Conservation (phyloP, 345 rosid species). For the Ceriops tagal region DNA sequence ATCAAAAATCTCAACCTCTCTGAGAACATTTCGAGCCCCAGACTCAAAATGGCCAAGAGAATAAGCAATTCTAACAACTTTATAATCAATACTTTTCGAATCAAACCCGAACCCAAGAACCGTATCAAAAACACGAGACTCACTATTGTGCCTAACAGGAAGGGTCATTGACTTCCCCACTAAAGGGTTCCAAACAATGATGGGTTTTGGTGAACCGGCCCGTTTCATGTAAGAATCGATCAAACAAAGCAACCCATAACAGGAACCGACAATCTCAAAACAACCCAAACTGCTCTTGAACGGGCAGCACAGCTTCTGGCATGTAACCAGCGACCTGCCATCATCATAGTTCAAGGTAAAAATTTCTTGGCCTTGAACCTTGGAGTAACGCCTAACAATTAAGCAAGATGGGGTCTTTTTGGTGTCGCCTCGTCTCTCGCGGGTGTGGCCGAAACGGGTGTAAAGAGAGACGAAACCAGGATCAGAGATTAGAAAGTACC, state of each 20-base stretch:
- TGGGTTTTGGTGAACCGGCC: not conserved
- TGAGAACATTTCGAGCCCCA: not conserved
- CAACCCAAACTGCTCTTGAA: slow-evolving; percentile 7
- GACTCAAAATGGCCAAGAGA: not conserved
- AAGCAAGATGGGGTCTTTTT: not conserved
- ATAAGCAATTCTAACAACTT: slow-evolving; percentile 16
- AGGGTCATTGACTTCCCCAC: slow-evolving; percentile 5
- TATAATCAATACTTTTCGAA: slow-evolving; percentile 3
- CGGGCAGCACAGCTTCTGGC: not conserved
- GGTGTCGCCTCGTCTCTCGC: not conserved
- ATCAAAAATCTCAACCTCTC: slow-evolving; percentile 15
- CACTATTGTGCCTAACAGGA: not conserved
- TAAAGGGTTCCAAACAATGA: slow-evolving; percentile 17
- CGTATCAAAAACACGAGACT: not conserved
- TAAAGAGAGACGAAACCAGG: slow-evolving; percentile 8
- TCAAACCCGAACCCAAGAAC: slow-evolving; percentile 20
- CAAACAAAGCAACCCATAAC: slow-evolving; percentile 17
- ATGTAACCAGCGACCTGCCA: not conserved
- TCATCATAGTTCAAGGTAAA: slow-evolving; percentile 10
- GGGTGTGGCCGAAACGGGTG: not conserved
- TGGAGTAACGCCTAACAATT: slow-evolving; percentile 11
- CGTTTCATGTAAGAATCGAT: slow-evolving; percentile 5
- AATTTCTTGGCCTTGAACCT: not conserved
- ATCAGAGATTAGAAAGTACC: slow-evolving; percentile 13
- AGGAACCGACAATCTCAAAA: slow-evolving; percentile 16